phyloP scores from a whole-genome alignment of 2,329 filamentous ascomycete species.

The Ascochyta koolunga region DNA sequence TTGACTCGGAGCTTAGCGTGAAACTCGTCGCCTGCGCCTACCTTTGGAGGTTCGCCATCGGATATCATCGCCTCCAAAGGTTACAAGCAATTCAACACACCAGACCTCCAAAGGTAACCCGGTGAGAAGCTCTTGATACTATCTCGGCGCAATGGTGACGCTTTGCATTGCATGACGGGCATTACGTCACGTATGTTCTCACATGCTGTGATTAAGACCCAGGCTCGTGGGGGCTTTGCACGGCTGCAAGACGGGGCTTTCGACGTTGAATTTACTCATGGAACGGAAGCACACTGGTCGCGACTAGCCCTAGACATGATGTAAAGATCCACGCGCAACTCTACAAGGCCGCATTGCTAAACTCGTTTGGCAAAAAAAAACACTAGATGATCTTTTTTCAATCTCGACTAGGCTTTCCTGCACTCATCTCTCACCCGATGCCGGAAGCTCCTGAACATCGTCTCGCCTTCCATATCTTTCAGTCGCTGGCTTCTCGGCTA shows the following conservation, averaged over 20 bases:
- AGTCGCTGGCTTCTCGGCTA: not conserved
- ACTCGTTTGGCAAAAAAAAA: no score
- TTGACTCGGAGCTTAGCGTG: not conserved
- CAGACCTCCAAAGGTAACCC: not conserved
- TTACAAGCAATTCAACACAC: not conserved
- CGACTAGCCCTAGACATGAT: not conserved
- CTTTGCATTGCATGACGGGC: not conserved
- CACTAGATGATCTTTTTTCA: no score
- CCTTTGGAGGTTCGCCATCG: conserved; percentile 7
- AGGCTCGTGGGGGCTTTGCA: no score
- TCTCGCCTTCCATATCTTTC: not conserved
- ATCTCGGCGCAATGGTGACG: not conserved
- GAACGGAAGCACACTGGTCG: not conserved
- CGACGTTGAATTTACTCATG: not conserved
- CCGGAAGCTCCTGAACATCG: not conserved
- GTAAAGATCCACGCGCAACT: not conserved
- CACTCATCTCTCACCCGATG: not conserved
- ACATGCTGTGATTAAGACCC: no score
- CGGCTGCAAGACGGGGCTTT: no score
- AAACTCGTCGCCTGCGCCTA: not conserved
- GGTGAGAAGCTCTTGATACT: not conserved
- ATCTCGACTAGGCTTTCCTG: not conserved
- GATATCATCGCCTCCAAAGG: conserved; percentile 14
- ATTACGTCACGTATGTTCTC: not conserved
- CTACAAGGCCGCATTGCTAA: no score